phyloP scores from a whole-genome alignment of 352 stramenopile species.

The Pythium phragmiticola region DNA sequence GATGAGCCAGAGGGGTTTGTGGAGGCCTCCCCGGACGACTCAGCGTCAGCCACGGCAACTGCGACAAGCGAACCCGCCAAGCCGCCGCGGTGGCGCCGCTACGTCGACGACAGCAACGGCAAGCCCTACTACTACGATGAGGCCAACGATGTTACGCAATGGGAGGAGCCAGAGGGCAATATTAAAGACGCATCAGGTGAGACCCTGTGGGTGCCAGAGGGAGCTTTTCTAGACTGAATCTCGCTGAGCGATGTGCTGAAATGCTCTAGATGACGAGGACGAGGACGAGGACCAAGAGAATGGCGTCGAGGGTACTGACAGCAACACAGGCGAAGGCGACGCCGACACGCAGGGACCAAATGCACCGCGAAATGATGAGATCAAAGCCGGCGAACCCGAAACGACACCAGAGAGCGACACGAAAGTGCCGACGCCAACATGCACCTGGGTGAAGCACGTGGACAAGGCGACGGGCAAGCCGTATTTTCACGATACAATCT shows the following conservation, averaged over 20 bases:
- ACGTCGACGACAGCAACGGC: slow-evolving; percentile 56
- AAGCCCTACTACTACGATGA: slow-evolving; percentile 78
- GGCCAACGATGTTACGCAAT: slow-evolving; percentile 65
- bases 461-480: slow-evolving; percentile 62
- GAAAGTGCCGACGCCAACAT: background rate
- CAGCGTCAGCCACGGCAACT: background rate
- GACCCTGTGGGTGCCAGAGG: background rate
- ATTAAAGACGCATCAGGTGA: slow-evolving; percentile 28
- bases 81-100: slow-evolving; percentile 50
- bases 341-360: background rate
- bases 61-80: slow-evolving; percentile 13
- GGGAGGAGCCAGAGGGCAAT: slow-evolving; percentile 64
- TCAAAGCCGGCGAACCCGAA: background rate
- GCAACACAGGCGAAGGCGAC: background rate
- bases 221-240: background rate
- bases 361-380: background rate
- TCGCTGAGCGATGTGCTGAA: background rate
- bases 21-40: slow-evolving; percentile 5
- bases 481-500: slow-evolving; percentile 72
- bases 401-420: slow-evolving; percentile 3
- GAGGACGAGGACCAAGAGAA: background rate
- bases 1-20: slow-evolving; percentile 46
- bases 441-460: slow-evolving; percentile 73
- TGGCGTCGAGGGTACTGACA: background rate
- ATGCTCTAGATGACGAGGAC: slow-evolving; percentile 5